phyloP scores from a whole-genome alignment of 495 filamentous ascomycete species.

The Achaetomiella virescens region DNA sequence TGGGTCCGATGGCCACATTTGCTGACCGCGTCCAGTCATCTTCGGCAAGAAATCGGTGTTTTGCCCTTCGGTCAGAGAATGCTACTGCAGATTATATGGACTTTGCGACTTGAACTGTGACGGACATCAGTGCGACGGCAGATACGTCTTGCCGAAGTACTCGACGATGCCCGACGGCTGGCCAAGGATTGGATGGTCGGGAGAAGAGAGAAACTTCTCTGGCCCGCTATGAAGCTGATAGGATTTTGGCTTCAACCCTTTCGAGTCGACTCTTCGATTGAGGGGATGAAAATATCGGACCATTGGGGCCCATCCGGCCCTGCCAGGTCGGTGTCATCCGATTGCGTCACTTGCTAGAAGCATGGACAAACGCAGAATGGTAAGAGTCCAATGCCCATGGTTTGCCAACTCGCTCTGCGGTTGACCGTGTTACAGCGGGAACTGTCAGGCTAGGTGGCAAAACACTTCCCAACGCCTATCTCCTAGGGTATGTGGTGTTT shows the following conservation, averaged over 20 bases:
- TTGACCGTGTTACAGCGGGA: no score
- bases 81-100: constrained; percentile 61
- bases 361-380: neutral
- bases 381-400: no score
- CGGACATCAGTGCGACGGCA: constrained; percentile 23
- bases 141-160: constrained; percentile 29
- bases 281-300: no score
- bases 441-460: no score
- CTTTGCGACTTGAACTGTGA: constrained; percentile 44
- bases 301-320: no score
- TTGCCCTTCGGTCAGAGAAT: constrained; percentile 52
- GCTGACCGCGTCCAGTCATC: constrained; percentile 29
- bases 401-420: no score
- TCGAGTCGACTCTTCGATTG: no score
- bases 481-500: no score
- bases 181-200: constrained; percentile 31
- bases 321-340: no score
- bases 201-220: constrained; percentile 24
- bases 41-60: constrained; percentile 42
- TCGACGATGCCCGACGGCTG: constrained; percentile 31
- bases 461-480: no score
- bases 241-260: no score
- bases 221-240: constrained; percentile 15
- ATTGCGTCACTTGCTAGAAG: neutral
- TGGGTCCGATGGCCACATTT: neutral